Conservation (phyloP, 2,329 filamentous ascomycete species). For the Purpureocillium lavendulum region DNA sequence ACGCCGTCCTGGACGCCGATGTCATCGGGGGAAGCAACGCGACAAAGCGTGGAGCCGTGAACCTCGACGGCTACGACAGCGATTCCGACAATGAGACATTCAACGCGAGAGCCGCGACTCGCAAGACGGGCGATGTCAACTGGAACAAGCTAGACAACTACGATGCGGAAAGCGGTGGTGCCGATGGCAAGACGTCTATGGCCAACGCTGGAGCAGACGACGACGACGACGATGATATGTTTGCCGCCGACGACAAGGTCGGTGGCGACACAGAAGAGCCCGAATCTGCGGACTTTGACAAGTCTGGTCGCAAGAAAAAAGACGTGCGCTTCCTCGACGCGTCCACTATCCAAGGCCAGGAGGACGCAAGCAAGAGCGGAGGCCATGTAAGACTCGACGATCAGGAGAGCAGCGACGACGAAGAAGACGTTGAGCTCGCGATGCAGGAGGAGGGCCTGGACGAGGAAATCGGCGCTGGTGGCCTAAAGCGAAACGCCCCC, state of each 20-base stretch:
- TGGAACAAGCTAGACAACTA: conserved; percentile 48
- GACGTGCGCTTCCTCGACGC: conserved; percentile 52
- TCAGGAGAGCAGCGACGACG: conserved; percentile 50
- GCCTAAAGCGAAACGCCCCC: conserved; percentile 86
- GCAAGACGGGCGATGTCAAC: conserved; percentile 39
- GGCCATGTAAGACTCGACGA: conserved; percentile 58
- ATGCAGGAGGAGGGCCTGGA: conserved; percentile 71
- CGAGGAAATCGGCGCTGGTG: conserved; percentile 82
- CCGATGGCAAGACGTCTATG: conserved; percentile 20
- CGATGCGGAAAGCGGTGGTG: conserved; percentile 33
- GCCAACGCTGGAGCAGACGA: conserved; percentile 31
- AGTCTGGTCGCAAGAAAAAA: conserved; percentile 50
- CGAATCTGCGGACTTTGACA: conserved; percentile 20
- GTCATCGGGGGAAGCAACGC: conserved; percentile 75
- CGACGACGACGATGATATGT: conserved; percentile 75
- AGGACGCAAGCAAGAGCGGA: conserved; percentile 62
- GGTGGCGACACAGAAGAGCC: conserved; percentile 28
- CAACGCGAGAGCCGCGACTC: conserved; percentile 60
- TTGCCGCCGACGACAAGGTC: conserved; percentile 60
- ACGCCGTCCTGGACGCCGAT: conserved; percentile 77
- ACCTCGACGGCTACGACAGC: conserved; percentile 93
- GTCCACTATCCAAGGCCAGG: conserved; percentile 69
- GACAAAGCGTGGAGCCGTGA: conserved; percentile 88
- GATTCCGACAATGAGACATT: conserved; percentile 91
- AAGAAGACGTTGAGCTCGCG: conserved; percentile 62